phyloP scores from a whole-genome alignment of 441 rosid species.

The Flueggea neowawraea region DNA sequence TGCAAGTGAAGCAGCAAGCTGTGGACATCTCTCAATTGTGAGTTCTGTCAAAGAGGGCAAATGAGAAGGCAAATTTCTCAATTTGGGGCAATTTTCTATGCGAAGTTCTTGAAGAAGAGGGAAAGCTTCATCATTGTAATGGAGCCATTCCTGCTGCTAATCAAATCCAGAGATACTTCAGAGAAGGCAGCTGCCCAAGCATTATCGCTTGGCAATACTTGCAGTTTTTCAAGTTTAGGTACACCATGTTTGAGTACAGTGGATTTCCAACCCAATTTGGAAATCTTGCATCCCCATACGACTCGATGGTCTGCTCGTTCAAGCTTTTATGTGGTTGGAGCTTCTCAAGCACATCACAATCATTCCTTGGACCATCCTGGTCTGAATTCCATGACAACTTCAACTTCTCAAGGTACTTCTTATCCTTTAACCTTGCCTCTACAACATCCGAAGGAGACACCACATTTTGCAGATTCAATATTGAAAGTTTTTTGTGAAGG shows the following conservation, averaged over 20 bases:
- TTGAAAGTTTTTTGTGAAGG: too few species aligned
- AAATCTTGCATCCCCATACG: not conserved
- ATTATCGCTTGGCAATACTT: not conserved
- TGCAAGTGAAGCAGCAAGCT: not conserved
- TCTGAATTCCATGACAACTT: too few species aligned
- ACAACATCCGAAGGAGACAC: too few species aligned
- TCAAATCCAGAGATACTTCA: not conserved
- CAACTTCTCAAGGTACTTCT: too few species aligned
- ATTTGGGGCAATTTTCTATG: slow-evolving; percentile 1
- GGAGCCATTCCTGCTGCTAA: not conserved
- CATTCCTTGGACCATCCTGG: not conserved
- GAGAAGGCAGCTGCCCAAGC: not conserved
- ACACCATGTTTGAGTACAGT: not conserved
- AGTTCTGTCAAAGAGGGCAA: not conserved
- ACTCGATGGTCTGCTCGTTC: not conserved
- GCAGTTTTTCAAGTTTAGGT: not conserved
- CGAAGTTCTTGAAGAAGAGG: not conserved
- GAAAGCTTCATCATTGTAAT: not conserved
- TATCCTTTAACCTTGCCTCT: too few species aligned
- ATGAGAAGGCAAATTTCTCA: not conserved
- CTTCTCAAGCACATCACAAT: not conserved
- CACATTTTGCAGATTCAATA: too few species aligned
- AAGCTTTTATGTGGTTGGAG: not conserved
- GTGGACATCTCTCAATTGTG: not conserved
- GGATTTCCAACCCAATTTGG: not conserved